Evolutionary conservation across 1,284 basidiomycete species (phyloP).

Genomic region (Serendipita sp.): DNA sequence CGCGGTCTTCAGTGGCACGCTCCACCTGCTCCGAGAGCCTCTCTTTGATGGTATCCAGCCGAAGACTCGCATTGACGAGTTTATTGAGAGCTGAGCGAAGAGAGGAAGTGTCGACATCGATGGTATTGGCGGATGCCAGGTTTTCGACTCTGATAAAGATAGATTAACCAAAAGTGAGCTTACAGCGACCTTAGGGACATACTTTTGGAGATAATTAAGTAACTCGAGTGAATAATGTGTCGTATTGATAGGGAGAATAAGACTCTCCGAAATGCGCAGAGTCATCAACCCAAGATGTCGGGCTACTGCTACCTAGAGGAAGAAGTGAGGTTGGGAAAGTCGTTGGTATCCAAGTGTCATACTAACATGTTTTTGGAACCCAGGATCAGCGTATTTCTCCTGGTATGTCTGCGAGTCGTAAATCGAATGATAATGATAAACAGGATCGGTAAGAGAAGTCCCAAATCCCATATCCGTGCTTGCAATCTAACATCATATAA

Average conservation of each 20-base stretch:
- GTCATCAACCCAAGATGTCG: conserved; percentile 50
- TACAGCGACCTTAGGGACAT: conserved; percentile 22
- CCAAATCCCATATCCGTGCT: conserved; percentile 40
- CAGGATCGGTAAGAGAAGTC: conserved; percentile 37
- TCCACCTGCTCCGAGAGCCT: conserved; percentile 8
- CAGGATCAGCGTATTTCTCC: conserved; percentile 60
- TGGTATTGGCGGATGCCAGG: conserved; percentile 14
- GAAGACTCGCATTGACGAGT: conserved; percentile 23
- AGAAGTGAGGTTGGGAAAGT: background rate
- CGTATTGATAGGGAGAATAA: conserved; percentile 59
- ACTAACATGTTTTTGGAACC: conserved; percentile 55
- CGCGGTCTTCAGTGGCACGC: conserved; percentile 1
- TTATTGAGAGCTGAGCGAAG: conserved; percentile 22
- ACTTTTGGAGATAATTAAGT: conserved; percentile 42
- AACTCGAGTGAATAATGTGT: conserved; percentile 61
- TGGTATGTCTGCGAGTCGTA: conserved; percentile 70
- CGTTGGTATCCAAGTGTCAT: background rate
- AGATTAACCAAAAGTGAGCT: conserved; percentile 18
- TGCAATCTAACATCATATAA: conserved; percentile 28
- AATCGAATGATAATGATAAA: conserved; percentile 72
- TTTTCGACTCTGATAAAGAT: conserved; percentile 20
- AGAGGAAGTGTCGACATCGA: conserved; percentile 18
- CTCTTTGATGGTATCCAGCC: conserved; percentile 15
- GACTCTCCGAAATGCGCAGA: conserved; percentile 45
- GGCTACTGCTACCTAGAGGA: conserved; percentile 41